Evolutionary conservation across 495 filamentous ascomycete genomes (phyloP).

Genomic region (Rhizodiscina lignyota): DNA sequence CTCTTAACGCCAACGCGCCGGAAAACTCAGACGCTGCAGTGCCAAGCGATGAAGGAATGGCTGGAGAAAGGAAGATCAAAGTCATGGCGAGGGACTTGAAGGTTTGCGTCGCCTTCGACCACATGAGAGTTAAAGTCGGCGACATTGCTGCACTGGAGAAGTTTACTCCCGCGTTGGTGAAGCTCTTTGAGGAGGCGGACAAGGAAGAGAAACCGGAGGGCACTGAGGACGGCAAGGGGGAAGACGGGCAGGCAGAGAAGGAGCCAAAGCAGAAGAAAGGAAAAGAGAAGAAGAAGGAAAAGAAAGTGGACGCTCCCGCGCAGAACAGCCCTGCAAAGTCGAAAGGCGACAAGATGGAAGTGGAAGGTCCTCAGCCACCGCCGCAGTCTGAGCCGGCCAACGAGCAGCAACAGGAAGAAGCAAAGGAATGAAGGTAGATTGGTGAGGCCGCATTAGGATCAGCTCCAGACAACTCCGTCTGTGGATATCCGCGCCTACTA

Average conservation of each 20-base stretch:
- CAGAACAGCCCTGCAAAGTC: too few species aligned
- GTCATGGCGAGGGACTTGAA: conserved; percentile 34
- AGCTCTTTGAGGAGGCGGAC: conserved; percentile 37
- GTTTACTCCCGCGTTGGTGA: conserved; percentile 55
- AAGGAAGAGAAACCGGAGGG: conserved; percentile 9
- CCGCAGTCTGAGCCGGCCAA: too few species aligned
- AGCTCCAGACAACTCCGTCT: too few species aligned
- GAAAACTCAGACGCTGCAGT: neutral
- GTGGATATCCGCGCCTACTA: too few species aligned
- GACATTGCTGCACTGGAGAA: conserved; percentile 64
- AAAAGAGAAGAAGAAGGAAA: conserved; percentile 6
- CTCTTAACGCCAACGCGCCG: neutral
- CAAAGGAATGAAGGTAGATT: too few species aligned
- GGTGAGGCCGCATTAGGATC: too few species aligned
- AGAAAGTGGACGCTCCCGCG: conserved; percentile 12
- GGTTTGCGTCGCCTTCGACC: conserved; percentile 71
- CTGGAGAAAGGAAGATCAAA: conserved; percentile 4
- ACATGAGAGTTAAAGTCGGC: conserved; percentile 66
- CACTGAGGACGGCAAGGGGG: conserved; percentile 3
- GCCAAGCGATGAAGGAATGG: neutral
- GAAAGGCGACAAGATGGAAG: too few species aligned
- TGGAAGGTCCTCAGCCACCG: too few species aligned
- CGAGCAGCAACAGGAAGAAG: too few species aligned
- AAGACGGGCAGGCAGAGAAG: conserved; percentile 1
- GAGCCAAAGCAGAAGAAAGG: conserved; percentile 5